A percentile compares a stretch with the other conserved stretches of the same genome.
These are phyloP conservation scores for Phytophthora capsici DNA, from an alignment of 352 stramenopile genomes.

Conservation along the genomic window DNA sequence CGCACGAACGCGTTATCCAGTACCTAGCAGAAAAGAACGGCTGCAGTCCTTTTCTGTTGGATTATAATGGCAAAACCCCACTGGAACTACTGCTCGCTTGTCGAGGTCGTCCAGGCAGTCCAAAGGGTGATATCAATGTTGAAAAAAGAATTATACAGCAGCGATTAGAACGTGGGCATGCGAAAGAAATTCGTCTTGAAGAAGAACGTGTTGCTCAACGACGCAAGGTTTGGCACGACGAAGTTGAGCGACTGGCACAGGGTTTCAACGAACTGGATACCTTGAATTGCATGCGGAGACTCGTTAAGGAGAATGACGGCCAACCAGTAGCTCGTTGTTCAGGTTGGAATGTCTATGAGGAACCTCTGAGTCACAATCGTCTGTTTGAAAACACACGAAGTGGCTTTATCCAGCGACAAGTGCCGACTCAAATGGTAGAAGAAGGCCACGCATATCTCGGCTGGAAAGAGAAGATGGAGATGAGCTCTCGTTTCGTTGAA, in stretches of 20 bases:
- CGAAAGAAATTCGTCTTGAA: conserved; percentile 41
- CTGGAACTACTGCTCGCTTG: conserved; percentile 56
- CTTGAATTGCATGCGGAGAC: conserved; percentile 41
- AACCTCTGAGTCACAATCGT: conserved; percentile 62
- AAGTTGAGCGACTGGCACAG: conserved; percentile 44
- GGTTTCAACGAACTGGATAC: conserved; percentile 70
- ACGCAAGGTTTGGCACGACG: conserved; percentile 47
- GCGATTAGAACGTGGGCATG: conserved; percentile 37
- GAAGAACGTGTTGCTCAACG: conserved; percentile 37
- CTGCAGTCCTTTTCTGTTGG: conserved; percentile 55
- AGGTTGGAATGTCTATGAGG: conserved; percentile 61
- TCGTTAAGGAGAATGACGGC: conserved; percentile 39
- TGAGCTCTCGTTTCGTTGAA: conserved; percentile 58
- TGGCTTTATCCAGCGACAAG: conserved; percentile 71
- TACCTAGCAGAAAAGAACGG: conserved; percentile 58
- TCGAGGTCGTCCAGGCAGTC: conserved; percentile 66
- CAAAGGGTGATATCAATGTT: conserved; percentile 40
- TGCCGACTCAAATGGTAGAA: conserved; percentile 49
- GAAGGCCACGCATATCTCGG: conserved; percentile 43
- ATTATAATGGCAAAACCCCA: conserved; percentile 50
- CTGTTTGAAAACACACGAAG: conserved; percentile 68
- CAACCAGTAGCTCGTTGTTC: conserved; percentile 18
- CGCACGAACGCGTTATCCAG: conserved; percentile 71
- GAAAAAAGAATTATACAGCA: conserved; percentile 41
- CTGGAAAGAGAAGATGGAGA: conserved; percentile 74